phyloP scores from a whole-genome alignment of 345 rosid genomes.

The Moringa oleifera region DNA sequence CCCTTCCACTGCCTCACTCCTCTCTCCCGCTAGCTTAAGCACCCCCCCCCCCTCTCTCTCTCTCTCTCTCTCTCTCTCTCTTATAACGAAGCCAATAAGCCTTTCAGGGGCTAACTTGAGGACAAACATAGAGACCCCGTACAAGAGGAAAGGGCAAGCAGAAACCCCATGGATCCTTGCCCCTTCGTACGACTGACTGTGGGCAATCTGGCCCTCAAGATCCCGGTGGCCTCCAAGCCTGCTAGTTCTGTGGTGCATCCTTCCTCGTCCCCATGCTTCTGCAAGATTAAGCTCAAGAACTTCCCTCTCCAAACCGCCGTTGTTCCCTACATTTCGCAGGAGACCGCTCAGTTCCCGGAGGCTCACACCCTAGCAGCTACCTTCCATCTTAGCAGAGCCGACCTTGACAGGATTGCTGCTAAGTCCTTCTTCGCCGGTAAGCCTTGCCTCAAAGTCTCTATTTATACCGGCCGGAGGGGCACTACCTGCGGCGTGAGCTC shows the following conservation, averaged over 20 bases:
- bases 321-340: constrained; percentile 58
- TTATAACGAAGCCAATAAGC: not conserved
- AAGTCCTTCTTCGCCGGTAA: constrained; percentile 61
- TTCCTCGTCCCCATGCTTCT: constrained; percentile 74
- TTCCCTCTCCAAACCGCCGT: constrained; percentile 58
- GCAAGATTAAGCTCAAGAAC: constrained; percentile 65
- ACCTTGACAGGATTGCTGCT: constrained; percentile 46
- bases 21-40: constrained; percentile 14
- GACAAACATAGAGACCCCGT: not conserved
- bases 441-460: constrained; percentile 44
- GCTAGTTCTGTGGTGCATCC: constrained; percentile 77
- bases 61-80: not conserved
- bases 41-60: constrained; percentile 1
- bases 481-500: constrained; percentile 69
- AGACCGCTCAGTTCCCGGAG: constrained; percentile 34
- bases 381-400: constrained; percentile 67
- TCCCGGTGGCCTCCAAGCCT: constrained; percentile 64
- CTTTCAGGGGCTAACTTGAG: not conserved
- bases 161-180: constrained; percentile 79
- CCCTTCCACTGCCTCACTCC: constrained; percentile 8
- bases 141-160: constrained; percentile 1
- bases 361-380: constrained; percentile 49
- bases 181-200: constrained; percentile 82
- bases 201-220: constrained; percentile 58
- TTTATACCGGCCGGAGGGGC: constrained; percentile 75